Evolutionary conservation across 1,284 basidiomycete genomes (phyloP).

Genomic region (Anthracocystis panici-leucophaei): DNA sequence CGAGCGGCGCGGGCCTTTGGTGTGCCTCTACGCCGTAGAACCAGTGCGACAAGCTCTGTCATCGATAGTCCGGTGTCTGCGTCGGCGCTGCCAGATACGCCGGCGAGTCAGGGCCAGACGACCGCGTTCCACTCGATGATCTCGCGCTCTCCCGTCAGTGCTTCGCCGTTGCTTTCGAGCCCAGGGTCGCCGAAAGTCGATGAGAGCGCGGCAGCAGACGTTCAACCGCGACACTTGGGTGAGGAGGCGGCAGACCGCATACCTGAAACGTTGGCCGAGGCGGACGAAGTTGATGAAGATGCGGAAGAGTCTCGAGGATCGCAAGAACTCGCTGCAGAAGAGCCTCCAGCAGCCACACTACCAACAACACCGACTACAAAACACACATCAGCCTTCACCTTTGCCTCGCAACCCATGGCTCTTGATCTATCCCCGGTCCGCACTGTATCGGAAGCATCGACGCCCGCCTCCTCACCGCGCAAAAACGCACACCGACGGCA

Average conservation of each 20-base stretch:
- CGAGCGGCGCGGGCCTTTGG: slow-evolving; percentile 44
- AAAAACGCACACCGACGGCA: slow-evolving; percentile 44
- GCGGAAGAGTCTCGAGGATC: not conserved
- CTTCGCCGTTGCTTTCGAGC: slow-evolving; percentile 19
- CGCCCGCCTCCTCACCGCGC: slow-evolving; percentile 42
- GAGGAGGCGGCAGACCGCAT: slow-evolving; percentile 28
- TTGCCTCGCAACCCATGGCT: slow-evolving; percentile 42
- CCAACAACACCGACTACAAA: slow-evolving; percentile 19
- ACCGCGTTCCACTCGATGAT: slow-evolving; percentile 5
- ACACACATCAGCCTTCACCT: slow-evolving; percentile 19
- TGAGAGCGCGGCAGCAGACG: slow-evolving; percentile 22
- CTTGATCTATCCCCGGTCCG: slow-evolving; percentile 35
- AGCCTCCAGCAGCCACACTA: not conserved
- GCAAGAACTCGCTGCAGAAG: not conserved
- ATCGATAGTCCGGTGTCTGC: slow-evolving; percentile 22
- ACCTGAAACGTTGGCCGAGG: slow-evolving; percentile 34
- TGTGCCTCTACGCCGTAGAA: slow-evolving; percentile 13
- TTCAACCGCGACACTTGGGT: slow-evolving; percentile 21
- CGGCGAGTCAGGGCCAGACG: slow-evolving; percentile 1
- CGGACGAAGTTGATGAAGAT: slow-evolving; percentile 18
- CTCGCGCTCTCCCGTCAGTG: slow-evolving; percentile 4
- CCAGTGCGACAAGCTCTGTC: slow-evolving; percentile 17
- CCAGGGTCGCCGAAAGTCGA: slow-evolving; percentile 33
- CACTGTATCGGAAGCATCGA: slow-evolving; percentile 20
- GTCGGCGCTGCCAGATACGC: slow-evolving; percentile 3